Conservation (phyloP, 176 grass and related monocot species). For the Oryza glumipatula region DNA sequence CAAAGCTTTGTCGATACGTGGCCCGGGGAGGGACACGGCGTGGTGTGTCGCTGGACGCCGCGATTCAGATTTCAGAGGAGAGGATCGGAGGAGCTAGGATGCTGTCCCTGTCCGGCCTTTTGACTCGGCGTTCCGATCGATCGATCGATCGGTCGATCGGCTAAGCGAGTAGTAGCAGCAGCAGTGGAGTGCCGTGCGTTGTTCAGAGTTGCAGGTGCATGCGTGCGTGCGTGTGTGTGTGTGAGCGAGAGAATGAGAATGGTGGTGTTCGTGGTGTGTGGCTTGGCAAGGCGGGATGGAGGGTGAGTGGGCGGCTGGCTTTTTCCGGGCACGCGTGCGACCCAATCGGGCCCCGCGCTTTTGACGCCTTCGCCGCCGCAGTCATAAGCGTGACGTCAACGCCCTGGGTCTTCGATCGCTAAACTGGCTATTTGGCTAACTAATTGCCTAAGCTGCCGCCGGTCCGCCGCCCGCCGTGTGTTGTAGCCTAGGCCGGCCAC, state of each 20-base stretch:
- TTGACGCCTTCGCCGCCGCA: conserved; percentile 37
- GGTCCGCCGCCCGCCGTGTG: neutral
- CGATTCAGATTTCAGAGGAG: neutral
- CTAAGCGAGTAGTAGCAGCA: too few relatives aligned
- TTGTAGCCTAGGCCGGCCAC: conserved; percentile 38
- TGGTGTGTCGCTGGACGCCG: neutral
- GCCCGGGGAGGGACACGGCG: neutral
- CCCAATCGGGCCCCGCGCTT: conserved; percentile 35
- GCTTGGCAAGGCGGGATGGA: neutral
- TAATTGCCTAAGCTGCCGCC: too few relatives aligned
- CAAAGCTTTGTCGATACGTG: conserved; percentile 57
- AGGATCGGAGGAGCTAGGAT: too few relatives aligned
- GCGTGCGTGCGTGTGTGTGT: neutral
- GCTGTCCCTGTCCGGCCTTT: conserved; percentile 46
- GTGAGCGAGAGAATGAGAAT: neutral
- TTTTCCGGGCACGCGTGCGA: conserved; percentile 66
- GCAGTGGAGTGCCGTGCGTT: neutral
- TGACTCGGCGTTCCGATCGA: conserved; percentile 44
- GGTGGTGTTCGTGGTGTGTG: neutral
- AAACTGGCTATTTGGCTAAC: neutral
- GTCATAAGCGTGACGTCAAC: conserved; percentile 47
- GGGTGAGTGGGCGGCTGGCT: conserved; percentile 54
- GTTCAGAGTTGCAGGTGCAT: neutral
- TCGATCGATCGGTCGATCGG: neutral
- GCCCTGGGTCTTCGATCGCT: neutral